Evolutionary conservation across 441 rosid species (phyloP), one percentile per base, ranked within the genome.

Genomic region (Syzygium syzygioides): DNA sequence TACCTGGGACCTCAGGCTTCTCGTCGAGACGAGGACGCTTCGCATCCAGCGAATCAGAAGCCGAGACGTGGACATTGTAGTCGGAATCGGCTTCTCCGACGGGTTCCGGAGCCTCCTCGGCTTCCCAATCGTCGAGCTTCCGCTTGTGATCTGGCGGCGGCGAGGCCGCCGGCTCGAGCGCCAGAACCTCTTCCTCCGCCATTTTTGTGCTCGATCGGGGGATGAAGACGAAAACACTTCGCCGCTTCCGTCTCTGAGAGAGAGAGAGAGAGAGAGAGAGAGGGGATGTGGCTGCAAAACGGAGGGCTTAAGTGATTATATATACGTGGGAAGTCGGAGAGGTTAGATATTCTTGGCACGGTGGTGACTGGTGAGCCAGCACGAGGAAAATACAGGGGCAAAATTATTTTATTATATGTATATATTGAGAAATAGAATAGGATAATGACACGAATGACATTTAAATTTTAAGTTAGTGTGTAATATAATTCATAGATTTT

Each of bases 111-210:
- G 89, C 88, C n/a, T 91, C 88, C n/a, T 91, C 93, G 9, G 92
- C 85, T 88, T 87, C 97, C 57, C 94, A 86, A 53, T 92, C 93
- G 7, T 94, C 94, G 64, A 96, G 95, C 94, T 96, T 97, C 87
- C 99, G 94, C 90, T 97, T 97, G 92, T 91, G 95, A 92, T 96
- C 98, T 79, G 93, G 86, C 2, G 93, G 91, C 20, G 89, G 90
- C 4, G 95, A 91, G 20, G 91, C 86, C 54, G 84, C 55, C 30
- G 90, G 86, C n/a, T 88, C 88, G 83, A 41, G 83, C 76, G 91
- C 87, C 32, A 91, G 90, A 41, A 90, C 91, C 91, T 92, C 97
- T 91, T 95, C 96, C 91, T 96, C 99, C 90, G 97, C 94, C 95
- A 95, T 95, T 68, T 48, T 41, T 76, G n/a, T 10, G 80, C 83